Percentiles rank a stretch among this genome's conserved stretches.
phyloP scores from a whole-genome alignment of 202 grass and related monocot species.

The Hordeum pubiflorum region DNA sequence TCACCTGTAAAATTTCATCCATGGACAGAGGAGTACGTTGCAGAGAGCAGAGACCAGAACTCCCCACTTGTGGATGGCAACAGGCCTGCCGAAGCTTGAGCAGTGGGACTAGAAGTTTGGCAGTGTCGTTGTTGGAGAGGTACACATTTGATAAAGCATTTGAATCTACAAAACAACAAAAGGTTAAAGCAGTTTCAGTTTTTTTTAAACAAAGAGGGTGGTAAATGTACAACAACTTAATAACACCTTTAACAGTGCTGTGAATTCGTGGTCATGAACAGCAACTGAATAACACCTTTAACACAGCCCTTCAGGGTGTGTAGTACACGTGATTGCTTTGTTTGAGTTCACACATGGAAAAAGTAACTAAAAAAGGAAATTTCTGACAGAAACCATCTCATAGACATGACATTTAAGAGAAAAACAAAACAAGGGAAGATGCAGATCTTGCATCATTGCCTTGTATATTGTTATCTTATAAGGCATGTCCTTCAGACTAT shows the following conservation, averaged over 20 bases:
- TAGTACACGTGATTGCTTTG: constrained; percentile 10
- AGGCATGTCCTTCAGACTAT: constrained; percentile 4
- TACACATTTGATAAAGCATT: constrained; percentile 42
- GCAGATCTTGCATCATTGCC: not conserved
- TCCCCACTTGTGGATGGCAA: constrained; percentile 96
- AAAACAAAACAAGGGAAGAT: not conserved
- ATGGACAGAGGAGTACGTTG: constrained; percentile 84
- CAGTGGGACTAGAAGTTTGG: constrained; percentile 71
- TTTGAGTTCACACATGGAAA: constrained; percentile 3
- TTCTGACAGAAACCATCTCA: constrained; percentile 11
- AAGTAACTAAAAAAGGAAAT: not conserved
- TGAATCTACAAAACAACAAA: constrained; percentile 32
- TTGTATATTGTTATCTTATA: not conserved
- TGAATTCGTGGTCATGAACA: not conserved
- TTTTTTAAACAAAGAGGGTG: constrained; percentile 1
- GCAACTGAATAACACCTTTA: not conserved
- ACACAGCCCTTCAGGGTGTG: not conserved
- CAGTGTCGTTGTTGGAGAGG: constrained; percentile 71
- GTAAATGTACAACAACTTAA: not conserved
- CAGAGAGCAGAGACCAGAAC: constrained; percentile 87
- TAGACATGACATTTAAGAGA: not conserved
- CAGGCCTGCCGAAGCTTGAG: constrained; percentile 94
- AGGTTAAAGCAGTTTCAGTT: not conserved
- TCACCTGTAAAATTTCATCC: constrained; percentile 93
- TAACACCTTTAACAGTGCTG: not conserved